Conservation (phyloP, 768 basidiomycete species). For the Kwoniella newhampshirensis region DNA sequence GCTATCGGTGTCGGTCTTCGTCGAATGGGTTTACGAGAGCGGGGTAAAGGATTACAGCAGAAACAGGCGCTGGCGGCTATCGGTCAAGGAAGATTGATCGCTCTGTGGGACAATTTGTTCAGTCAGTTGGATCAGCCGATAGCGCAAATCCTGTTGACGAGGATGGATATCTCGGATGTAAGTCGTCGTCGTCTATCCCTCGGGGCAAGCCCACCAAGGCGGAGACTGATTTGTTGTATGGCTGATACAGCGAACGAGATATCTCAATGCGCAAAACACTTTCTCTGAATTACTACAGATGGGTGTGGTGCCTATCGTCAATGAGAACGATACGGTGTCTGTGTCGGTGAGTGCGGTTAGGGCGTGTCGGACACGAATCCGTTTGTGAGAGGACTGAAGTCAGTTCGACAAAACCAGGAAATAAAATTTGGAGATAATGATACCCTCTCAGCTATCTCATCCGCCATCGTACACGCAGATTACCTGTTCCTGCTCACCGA, state of each 20-base stretch:
- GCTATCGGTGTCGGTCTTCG: conserved; percentile 96
- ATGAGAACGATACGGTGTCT: conserved; percentile 97
- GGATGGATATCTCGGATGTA: conserved; percentile 96
- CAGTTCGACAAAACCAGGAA: conserved; percentile 64
- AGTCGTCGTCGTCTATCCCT: conserved; percentile 40
- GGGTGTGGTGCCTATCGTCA: conserved; percentile 97
- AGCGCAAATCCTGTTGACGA: conserved; percentile 87
- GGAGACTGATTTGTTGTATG: conserved; percentile 13
- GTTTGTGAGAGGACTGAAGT: no score
- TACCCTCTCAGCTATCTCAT: conserved; percentile 93
- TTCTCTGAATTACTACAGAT: conserved; percentile 84
- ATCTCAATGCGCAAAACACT: conserved; percentile 94
- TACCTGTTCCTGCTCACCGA: conserved; percentile 96
- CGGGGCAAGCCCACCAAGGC: no score
- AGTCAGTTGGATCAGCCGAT: conserved; percentile 91
- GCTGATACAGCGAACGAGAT: conserved; percentile 77
- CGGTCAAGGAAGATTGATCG: conserved; percentile 93
- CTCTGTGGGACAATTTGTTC: conserved; percentile 95
- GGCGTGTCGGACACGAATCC: no score
- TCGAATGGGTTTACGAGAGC: conserved; percentile 77
- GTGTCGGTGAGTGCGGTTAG: conserved; percentile 72
- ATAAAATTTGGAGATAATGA: conserved; percentile 99
- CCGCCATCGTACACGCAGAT: conserved; percentile 96
- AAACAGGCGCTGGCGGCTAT: conserved; percentile 97
- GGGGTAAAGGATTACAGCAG: conserved; percentile 79